These are phyloP conservation scores for Porphyrellus cyaneotinctus DNA, from an alignment of 768 basidiomycete species.

Conservation along the genomic window DNA sequence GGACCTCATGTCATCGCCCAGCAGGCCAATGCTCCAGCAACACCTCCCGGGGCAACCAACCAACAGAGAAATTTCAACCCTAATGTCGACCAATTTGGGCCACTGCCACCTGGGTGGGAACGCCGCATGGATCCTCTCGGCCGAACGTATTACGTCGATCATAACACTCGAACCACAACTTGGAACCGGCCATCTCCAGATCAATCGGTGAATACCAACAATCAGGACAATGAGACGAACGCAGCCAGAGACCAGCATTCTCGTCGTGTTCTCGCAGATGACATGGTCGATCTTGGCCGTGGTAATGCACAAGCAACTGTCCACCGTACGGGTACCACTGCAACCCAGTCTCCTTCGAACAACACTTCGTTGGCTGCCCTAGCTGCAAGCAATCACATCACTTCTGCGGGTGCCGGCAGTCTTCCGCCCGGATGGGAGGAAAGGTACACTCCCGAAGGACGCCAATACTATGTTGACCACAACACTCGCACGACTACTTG, in stretches of 20 bases:
- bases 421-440: constrained; percentile 99
- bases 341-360: constrained; percentile 25
- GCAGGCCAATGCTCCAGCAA: constrained; percentile 19
- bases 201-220: constrained; percentile 64
- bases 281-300: constrained; percentile 72
- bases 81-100: constrained; percentile 89
- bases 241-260: constrained; percentile 85
- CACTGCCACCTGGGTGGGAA: constrained; percentile 92
- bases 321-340: constrained; percentile 38
- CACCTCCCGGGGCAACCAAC: constrained; percentile 40
- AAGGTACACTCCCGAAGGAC: constrained; percentile 95
- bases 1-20: constrained; percentile 17
- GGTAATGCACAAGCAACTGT: constrained; percentile 37
- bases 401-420: constrained; percentile 77
- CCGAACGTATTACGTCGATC: constrained; percentile 97
- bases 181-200: constrained; percentile 91
- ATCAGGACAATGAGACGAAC: constrained; percentile 75
- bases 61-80: constrained; percentile 88
- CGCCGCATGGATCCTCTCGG: constrained; percentile 94
- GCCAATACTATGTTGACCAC: constrained; percentile 99
- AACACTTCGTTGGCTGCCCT: constrained; percentile 44
- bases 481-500: constrained; percentile 99
- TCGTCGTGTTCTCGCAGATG: constrained; percentile 78
- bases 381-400: constrained; percentile 46
- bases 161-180: constrained; percentile 95